Percentiles rank a stretch among this genome's conserved stretches.
Conservation (phyloP, 2,329 filamentous ascomycete species). For the Fusarium keratoplasticum region DNA sequence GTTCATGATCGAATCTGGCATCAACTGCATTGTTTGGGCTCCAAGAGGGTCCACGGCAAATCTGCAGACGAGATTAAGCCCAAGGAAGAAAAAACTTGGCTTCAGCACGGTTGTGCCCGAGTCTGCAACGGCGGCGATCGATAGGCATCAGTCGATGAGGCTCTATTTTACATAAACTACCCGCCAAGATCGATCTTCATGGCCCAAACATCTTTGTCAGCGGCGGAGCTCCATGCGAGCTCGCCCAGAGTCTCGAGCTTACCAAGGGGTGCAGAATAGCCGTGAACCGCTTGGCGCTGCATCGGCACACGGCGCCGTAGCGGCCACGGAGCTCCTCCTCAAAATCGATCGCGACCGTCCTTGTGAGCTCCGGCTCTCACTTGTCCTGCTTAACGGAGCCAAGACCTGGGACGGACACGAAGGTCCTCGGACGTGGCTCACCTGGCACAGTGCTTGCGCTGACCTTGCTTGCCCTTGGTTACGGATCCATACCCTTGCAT, state of each 20-base stretch:
- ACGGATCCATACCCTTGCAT: conserved; percentile 16
- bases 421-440: conserved; percentile 3
- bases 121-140: conserved; percentile 15
- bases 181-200: conserved; percentile 28
- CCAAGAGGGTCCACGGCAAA: conserved; percentile 13
- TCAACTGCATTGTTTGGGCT: conserved; percentile 25
- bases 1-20: conserved; percentile 26
- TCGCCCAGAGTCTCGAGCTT: conserved; percentile 1
- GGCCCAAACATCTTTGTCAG: neutral
- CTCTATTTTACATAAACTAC: conserved; percentile 28
- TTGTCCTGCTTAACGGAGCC: conserved; percentile 12
- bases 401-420: conserved; percentile 16
- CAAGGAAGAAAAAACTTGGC: conserved; percentile 23
- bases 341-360: conserved; percentile 13
- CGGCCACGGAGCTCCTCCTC: neutral
- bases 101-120: conserved; percentile 26
- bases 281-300: conserved; percentile 9
- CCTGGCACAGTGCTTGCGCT: conserved; percentile 22
- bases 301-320: conserved; percentile 20
- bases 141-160: conserved; percentile 26
- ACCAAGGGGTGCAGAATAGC: neutral
- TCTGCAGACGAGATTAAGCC: neutral
- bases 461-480: neutral
- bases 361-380: conserved; percentile 9
- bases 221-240: conserved; percentile 9